Evolutionary conservation across 192 early-diverging fungal genomes (phyloP).

Genomic region (Coemansia sp.): DNA sequence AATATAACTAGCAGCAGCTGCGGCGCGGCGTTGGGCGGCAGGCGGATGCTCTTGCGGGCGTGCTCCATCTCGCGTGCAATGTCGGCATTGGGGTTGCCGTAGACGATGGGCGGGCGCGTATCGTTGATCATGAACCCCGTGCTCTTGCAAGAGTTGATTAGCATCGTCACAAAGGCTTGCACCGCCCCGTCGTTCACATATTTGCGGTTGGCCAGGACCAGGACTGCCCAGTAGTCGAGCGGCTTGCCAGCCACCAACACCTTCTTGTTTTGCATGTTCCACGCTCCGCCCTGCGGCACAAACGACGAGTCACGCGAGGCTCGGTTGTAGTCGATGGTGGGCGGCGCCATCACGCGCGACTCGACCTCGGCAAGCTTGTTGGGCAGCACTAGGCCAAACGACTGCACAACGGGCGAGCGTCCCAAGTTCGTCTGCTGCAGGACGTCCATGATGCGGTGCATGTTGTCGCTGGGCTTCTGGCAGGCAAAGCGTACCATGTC

Average conservation of each 20-base stretch:
- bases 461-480: slow-evolving; percentile 80
- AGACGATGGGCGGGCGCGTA: slow-evolving; percentile 48
- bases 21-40: slow-evolving; percentile 62
- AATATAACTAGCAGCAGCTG: slow-evolving; percentile 88
- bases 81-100: slow-evolving; percentile 63
- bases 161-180: slow-evolving; percentile 73
- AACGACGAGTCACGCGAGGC: slow-evolving; percentile 55
- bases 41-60: slow-evolving; percentile 70
- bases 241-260: slow-evolving; percentile 70
- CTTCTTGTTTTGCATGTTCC: slow-evolving; percentile 86
- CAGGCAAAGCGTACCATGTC: slow-evolving; percentile 97
- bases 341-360: slow-evolving; percentile 78
- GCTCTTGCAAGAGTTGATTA: slow-evolving; percentile 73
- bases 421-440: slow-evolving; percentile 66
- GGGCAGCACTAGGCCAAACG: slow-evolving; percentile 74
- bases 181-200: slow-evolving; percentile 58
- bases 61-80: slow-evolving; percentile 70
- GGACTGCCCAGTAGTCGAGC: slow-evolving; percentile 81
- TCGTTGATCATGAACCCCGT: slow-evolving; percentile 69
- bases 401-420: slow-evolving; percentile 72
- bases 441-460: slow-evolving; percentile 76
- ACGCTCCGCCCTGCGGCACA: slow-evolving; percentile 73
- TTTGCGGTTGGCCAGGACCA: slow-evolving; percentile 69
- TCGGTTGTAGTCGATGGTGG: slow-evolving; percentile 70
- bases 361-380: slow-evolving; percentile 70